Base-by-base conservation (phyloP, 1,139 yeast genomes). In the Zygosaccharomyces sapae region DNA sequence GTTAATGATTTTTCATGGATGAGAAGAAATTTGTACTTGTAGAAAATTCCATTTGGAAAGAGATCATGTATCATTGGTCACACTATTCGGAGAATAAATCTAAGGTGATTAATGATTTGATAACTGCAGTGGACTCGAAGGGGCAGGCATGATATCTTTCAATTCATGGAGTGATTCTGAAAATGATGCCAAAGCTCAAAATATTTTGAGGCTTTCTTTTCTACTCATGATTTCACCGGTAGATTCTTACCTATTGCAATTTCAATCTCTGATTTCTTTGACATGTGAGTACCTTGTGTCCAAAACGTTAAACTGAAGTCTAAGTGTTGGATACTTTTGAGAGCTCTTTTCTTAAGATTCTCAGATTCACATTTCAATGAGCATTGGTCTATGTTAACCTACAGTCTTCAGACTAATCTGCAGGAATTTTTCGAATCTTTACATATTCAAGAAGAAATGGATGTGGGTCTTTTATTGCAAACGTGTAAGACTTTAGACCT, bases 401-500 rank as follows among this genome's bases (percentile, higher is more conserved):
- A 84, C 31, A 80, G 80, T 49, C 66, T 89, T 43, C 79, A 79
- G 44, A 63, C 71, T 7, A 70, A 81, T 12, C 76, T 88, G 55
- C 74, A 70, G 39, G 66, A 70, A 22, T 56, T 78, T 41, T 58
- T 70, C 44, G 66, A 63, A 41, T 54, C 64, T 2, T 71, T 73
- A 16, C 66, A 71, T 34, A 62, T 64, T 1, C 67, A 69, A 40
- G 58, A 66, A 4, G 65, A 66, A 1, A 70, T 75, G 5, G 77
- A 78, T 38, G 59, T 75, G n/a, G 62, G 65, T 27, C 62, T 76
- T 29, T 57, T 78, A 1, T 69, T 84, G 33, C 76, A 77, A 47
- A 85, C 83, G 0, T 83, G 89, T 59, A 90, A 89, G 63, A 70
- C 92, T 19, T 70, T 92, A 41, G 98, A 92, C 63, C 75, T 85